Conservation (phyloP, 495 filamentous ascomycete species). For the Podospora fimiseda region DNA sequence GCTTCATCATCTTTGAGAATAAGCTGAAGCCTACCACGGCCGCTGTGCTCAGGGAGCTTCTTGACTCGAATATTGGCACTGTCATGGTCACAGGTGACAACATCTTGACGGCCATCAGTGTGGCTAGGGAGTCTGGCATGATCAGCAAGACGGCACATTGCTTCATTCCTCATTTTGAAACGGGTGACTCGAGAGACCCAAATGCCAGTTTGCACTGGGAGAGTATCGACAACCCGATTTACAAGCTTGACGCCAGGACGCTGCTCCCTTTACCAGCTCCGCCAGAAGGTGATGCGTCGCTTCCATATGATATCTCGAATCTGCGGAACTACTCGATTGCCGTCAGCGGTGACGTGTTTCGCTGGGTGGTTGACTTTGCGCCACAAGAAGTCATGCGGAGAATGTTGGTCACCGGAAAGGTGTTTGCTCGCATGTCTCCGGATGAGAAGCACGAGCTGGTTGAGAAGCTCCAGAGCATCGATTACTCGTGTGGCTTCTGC, state of each 20-base stretch:
- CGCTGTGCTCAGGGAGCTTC: conserved; percentile 73
- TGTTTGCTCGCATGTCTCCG: conserved; percentile 97
- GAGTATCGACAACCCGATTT: conserved; percentile 77
- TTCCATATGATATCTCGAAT: conserved; percentile 76
- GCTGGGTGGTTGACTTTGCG: conserved; percentile 92
- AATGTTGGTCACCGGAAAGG: conserved; percentile 86
- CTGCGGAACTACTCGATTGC: conserved; percentile 80
- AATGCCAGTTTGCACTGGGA: conserved; percentile 77
- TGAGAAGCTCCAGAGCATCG: conserved; percentile 92
- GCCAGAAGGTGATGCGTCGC: conserved; percentile 65
- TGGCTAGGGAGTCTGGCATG: conserved; percentile 85
- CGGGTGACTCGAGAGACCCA: conserved; percentile 64
- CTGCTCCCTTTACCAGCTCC: conserved; percentile 68
- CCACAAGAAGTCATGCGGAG: conserved; percentile 65
- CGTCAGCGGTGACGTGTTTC: conserved; percentile 87
- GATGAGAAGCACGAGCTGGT: conserved; percentile 99
- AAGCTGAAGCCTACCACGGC: conserved; percentile 85
- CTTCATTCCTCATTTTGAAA: conserved; percentile 82
- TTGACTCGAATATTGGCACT: conserved; percentile 74
- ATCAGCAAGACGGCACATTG: conserved; percentile 76
- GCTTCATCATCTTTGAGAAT: conserved; percentile 98
- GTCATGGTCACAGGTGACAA: conserved; percentile 99
- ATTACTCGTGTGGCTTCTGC: conserved; percentile 94
- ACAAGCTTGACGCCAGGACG: conserved; percentile 68
- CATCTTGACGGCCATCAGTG: conserved; percentile 93